phyloP scores from a whole-genome alignment of 306 rosid genomes.

The Cucumis cinereus region DNA sequence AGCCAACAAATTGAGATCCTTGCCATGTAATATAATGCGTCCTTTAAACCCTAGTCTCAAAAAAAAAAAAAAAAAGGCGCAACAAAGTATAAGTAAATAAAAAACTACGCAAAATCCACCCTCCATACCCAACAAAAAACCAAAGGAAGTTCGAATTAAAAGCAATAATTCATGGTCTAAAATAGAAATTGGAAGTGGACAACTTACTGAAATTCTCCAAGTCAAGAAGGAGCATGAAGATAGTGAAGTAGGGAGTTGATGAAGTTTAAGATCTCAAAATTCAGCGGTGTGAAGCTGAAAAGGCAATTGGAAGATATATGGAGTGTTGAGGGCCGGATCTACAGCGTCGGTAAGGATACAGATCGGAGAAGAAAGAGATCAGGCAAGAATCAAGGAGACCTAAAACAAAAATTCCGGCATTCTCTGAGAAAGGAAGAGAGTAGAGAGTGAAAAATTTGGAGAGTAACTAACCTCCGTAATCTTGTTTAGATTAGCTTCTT shows the following conservation, averaged over 20 bases:
- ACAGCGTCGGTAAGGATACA: constrained; percentile 30
- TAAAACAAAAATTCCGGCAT: constrained; percentile 6
- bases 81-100: constrained; percentile 8
- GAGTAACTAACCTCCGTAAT: constrained; percentile 2
- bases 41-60: constrained; percentile 42
- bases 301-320: constrained; percentile 27
- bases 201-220: constrained; percentile 21
- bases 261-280: constrained; percentile 30
- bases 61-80: constrained; percentile 15
- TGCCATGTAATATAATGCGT: background rate
- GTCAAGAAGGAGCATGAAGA: constrained; percentile 21
- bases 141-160: constrained; percentile 15
- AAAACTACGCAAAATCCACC: background rate
- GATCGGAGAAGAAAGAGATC: constrained; percentile 31
- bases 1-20: constrained; percentile 15
- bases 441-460: constrained; percentile 10
- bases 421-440: constrained; percentile 19
- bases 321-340: constrained; percentile 41
- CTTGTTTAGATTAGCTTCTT: constrained; percentile 26
- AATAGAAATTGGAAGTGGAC: constrained; percentile 8
- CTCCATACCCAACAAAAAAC: background rate
- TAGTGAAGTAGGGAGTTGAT: constrained; percentile 7
- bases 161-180: constrained; percentile 3
- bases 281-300: constrained; percentile 9
- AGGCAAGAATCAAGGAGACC: constrained; percentile 25